Percentiles rank a stretch among this genome's conserved stretches.
These are phyloP conservation scores for Acer campestre DNA, from an alignment of 345 rosid species.

Conservation along the genomic window DNA sequence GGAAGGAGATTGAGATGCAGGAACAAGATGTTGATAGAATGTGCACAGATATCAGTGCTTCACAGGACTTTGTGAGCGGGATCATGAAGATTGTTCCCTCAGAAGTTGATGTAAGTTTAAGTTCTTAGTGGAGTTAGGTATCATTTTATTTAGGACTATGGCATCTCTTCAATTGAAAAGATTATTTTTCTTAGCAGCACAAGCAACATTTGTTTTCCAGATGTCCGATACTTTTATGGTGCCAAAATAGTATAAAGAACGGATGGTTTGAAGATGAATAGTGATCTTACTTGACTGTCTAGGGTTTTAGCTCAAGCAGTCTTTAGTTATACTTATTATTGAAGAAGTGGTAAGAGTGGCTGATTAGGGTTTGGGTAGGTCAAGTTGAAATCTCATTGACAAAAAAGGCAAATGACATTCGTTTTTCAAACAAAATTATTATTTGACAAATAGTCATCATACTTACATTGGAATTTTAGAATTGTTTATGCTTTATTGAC, in stretches of 20 bases:
- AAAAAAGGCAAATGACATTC: neutral
- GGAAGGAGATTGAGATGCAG: constrained; percentile 53
- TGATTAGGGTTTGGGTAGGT: neutral
- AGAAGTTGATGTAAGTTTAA: constrained; percentile 76
- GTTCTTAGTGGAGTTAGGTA: constrained; percentile 1
- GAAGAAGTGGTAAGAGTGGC: neutral
- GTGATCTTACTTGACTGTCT: neutral
- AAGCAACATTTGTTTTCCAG: neutral
- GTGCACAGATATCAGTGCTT: constrained; percentile 53
- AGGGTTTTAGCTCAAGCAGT: neutral
- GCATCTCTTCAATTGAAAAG: neutral
- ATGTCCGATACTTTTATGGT: neutral
- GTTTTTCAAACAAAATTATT: neutral
- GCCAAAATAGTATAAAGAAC: neutral
- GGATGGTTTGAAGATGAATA: neutral
- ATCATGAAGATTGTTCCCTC: constrained; percentile 94
- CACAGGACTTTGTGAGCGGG: constrained; percentile 84
- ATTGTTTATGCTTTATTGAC: constrained; percentile 1
- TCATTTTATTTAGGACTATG: constrained; percentile 3
- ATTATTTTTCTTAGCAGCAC: neutral
- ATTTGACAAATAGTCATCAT: neutral
- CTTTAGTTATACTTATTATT: neutral
- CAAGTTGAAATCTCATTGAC: neutral
- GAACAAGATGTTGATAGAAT: constrained; percentile 50
- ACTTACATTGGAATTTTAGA: neutral